phyloP scores from a whole-genome alignment of 352 stramenopile species.

The Phytophthora agathidicida region DNA sequence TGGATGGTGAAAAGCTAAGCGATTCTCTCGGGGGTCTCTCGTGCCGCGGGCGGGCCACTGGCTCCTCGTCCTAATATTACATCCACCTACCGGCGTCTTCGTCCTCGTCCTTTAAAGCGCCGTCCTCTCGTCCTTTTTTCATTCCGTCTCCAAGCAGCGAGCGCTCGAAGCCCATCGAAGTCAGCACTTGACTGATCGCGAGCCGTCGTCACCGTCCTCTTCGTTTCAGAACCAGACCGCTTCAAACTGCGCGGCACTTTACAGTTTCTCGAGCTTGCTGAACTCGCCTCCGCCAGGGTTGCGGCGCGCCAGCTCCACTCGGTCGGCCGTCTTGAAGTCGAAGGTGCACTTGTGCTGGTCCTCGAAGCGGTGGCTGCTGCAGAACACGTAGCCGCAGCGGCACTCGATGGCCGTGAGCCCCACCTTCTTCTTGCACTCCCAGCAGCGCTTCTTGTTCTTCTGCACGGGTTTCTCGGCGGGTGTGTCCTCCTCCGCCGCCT shows the following conservation, averaged over 20 bases:
- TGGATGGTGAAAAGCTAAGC: constrained; percentile 36
- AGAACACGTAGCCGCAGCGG: constrained; percentile 90
- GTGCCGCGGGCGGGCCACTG: constrained; percentile 10
- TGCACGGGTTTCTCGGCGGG: constrained; percentile 58
- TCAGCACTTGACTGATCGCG: constrained; percentile 29
- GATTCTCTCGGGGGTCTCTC: constrained; percentile 20
- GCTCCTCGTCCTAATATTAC: constrained; percentile 37
- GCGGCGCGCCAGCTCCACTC: constrained; percentile 73
- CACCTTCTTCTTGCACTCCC: constrained; percentile 93
- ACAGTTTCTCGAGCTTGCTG: constrained; percentile 86
- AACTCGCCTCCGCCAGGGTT: constrained; percentile 86
- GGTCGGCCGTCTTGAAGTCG: constrained; percentile 85
- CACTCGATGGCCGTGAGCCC: constrained; percentile 90
- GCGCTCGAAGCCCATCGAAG: constrained; percentile 3
- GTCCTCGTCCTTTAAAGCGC: constrained; percentile 1
- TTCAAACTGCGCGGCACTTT: constrained; percentile 21
- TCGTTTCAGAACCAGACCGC: neutral
- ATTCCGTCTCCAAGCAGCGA: constrained; percentile 6
- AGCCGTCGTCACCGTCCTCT: neutral
- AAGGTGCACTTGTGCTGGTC: constrained; percentile 89
- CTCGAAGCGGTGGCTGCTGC: constrained; percentile 84
- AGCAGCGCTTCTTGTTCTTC: constrained; percentile 93
- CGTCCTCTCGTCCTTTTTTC: constrained; percentile 7
- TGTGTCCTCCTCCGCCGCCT: constrained; percentile 20
- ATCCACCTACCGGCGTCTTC: constrained; percentile 12